Evolutionary conservation across 306 rosid genomes (phyloP), one percentile per base, ranked within the genome.

Genomic region (Castanea sativa): DNA sequence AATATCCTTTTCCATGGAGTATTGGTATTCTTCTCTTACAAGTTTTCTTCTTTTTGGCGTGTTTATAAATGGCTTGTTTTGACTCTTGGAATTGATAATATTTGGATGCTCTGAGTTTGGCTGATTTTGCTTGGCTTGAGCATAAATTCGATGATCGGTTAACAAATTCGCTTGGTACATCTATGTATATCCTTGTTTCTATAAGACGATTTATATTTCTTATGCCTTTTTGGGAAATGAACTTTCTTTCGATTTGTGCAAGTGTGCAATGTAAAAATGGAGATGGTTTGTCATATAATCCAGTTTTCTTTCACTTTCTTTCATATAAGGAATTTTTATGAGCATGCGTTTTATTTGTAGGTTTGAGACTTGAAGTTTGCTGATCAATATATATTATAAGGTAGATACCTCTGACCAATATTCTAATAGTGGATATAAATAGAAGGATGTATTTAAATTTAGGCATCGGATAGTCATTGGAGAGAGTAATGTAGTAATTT

Each of bases 281-380:
- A 76, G 52, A 85, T 68, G 73, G 32, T 69, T 84, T 81, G 65
- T 33, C 76, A 23, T 81, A 55, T 67, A 71, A 75, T 80, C 83
- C 52, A 35, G 32, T 55, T 78, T 78, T 82, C 64, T 74, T 75
- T 59, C 59, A 63, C 52, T 77, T 83, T 81, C 84, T 81, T 88
- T 91, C 87, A 75, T 86, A 69, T 85, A 76, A 83, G 78, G 79
- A 83, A 87, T 81, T 87, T 88, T 85, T 87, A 83, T 84, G 79
- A 85, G 93, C 65, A 71, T 92, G 82, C 85, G 74, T 90, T 89
- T 72, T 81, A 75, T 91, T 59, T 91, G 99, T 92, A 94, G 99
- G 97, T 86, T 90, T 90, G 93, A 90, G 86, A 81, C 86, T 83
- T 90, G 96, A 90, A 90, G 96, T 88, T 88, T 92, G 91, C 93